Conservation (phyloP, 768 basidiomycete genomes). For the Suillus luteus region DNA sequence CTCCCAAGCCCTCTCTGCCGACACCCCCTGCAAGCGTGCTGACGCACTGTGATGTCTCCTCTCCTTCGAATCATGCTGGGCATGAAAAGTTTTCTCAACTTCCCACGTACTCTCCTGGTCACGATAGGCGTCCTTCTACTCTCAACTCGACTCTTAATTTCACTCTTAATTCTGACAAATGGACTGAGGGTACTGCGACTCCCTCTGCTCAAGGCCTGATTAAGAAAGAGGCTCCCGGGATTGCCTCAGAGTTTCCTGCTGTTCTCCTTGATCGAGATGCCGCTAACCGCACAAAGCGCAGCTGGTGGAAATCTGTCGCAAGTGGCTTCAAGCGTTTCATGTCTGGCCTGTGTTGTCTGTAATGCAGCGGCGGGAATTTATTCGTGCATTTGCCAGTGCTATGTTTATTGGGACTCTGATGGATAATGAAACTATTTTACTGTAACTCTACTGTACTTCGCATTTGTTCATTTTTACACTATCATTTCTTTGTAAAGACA, state of each 20-base stretch:
- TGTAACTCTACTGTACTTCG: not conserved
- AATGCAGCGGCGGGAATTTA: not conserved
- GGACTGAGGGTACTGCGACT: constrained; percentile 23
- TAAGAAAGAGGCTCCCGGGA: constrained; percentile 26
- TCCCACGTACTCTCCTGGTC: constrained; percentile 31
- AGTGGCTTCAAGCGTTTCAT: constrained; percentile 4
- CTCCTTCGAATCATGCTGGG: constrained; percentile 15
- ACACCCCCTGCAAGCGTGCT: constrained; percentile 31
- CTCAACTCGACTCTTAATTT: constrained; percentile 9
- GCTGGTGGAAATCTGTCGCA: constrained; percentile 1
- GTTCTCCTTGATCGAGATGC: no score
- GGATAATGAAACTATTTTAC: constrained; percentile 9
- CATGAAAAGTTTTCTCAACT: constrained; percentile 24
- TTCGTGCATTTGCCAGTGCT: not conserved
- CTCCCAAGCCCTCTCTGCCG: constrained; percentile 32
- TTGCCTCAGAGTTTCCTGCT: constrained; percentile 18
- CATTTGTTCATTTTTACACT: not conserved
- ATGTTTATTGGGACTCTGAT: constrained; percentile 10
- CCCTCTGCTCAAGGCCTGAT: constrained; percentile 28
- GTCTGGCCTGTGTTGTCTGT: not conserved
- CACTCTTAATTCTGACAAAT: constrained; percentile 33
- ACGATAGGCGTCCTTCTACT: constrained; percentile 31
- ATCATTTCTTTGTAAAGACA: not conserved
- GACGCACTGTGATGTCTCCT: constrained; percentile 29
- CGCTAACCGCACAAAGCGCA: not conserved